Percentiles rank a stretch among this genome's conserved stretches.
phyloP scores from a whole-genome alignment of 164 flowering plant genomes.

The Taxillus chinensis region DNA sequence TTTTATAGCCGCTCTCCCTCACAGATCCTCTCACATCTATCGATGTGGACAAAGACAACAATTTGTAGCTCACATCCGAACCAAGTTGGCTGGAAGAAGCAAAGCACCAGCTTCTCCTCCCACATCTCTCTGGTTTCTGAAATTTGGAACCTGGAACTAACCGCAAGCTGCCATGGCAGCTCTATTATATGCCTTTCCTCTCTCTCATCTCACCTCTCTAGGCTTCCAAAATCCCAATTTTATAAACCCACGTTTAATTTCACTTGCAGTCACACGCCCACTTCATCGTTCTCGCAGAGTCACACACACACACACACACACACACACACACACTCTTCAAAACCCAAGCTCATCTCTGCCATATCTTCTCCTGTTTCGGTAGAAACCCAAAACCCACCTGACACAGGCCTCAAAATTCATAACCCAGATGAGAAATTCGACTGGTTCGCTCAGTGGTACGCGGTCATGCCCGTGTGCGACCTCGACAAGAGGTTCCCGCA shows the following conservation, averaged over 20 bases:
- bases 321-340: slow-evolving; percentile 10
- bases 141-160: background rate
- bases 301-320: too few species aligned
- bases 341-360: slow-evolving; percentile 25
- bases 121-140: background rate
- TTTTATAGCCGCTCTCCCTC: too few species aligned
- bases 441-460: slow-evolving; percentile 82
- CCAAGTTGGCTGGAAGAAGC: too few species aligned
- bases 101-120: background rate
- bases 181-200: slow-evolving; percentile 22
- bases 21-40: too few species aligned
- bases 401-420: slow-evolving; percentile 21
- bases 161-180: slow-evolving; percentile 24
- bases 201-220: slow-evolving; percentile 12
- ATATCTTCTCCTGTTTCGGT: slow-evolving; percentile 22
- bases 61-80: too few species aligned
- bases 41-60: too few species aligned
- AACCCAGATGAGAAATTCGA: slow-evolving; percentile 41
- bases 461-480: slow-evolving; percentile 65
- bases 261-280: slow-evolving; percentile 11
- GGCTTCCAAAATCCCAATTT: slow-evolving; percentile 4
- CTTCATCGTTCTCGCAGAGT: slow-evolving; percentile 11
- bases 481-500: slow-evolving; percentile 82
- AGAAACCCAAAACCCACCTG: slow-evolving; percentile 19
- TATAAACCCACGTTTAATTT: slow-evolving; percentile 15